phyloP scores from a whole-genome alignment of 306 rosid genomes.

The Cotoneaster glaucophyllus region DNA sequence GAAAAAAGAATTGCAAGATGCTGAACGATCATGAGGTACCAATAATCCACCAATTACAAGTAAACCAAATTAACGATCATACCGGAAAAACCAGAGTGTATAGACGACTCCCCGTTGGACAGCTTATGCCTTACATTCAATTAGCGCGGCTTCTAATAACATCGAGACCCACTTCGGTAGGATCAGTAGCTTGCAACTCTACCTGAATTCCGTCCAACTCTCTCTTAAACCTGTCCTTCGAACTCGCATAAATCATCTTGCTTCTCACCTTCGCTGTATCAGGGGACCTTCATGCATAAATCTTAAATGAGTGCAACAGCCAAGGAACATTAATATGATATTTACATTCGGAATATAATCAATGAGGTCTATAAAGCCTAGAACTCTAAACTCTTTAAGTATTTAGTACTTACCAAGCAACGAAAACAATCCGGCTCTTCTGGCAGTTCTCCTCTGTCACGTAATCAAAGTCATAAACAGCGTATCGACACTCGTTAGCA shows the following conservation, averaged over 20 bases:
- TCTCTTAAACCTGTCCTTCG: constrained; percentile 46
- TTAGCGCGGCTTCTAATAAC: constrained; percentile 41
- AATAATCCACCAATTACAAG: constrained; percentile 25
- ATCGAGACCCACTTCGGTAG: constrained; percentile 43
- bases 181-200: constrained; percentile 56
- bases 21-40: constrained; percentile 16
- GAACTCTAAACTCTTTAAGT: not conserved
- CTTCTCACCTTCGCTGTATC: constrained; percentile 42
- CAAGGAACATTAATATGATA: not conserved
- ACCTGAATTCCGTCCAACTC: constrained; percentile 50
- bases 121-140: constrained; percentile 2
- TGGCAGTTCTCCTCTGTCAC: constrained; percentile 46
- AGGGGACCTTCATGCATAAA: constrained; percentile 31
- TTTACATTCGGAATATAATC: not conserved
- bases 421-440: constrained; percentile 48
- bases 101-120: not conserved
- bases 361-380: not conserved
- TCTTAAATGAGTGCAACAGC: not conserved
- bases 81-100: constrained; percentile 10
- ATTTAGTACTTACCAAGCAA: constrained; percentile 32
- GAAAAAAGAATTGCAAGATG: not conserved
- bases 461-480: constrained; percentile 46
- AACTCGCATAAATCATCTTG: constrained; percentile 47
- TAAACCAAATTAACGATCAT: constrained; percentile 21
- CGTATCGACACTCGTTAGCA: constrained; percentile 45